phyloP scores from a whole-genome alignment of 1,139 yeast species.

The Debaryomyces robertsiae region DNA sequence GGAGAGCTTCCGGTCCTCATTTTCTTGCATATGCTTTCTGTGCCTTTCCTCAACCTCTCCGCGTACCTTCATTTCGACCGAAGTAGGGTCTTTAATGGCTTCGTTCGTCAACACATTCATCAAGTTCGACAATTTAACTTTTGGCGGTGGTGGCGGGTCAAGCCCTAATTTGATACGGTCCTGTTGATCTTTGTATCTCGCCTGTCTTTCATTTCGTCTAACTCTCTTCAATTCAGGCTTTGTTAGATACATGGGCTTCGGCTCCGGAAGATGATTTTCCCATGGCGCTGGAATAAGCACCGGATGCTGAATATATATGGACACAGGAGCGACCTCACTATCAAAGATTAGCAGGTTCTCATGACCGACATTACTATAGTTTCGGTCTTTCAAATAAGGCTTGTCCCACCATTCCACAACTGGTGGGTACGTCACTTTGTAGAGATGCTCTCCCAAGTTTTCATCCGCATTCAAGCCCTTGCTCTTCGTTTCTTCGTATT shows the following conservation, averaged over 20 bases:
- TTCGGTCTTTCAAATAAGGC: slow-evolving; percentile 40
- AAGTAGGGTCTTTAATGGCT: slow-evolving; percentile 89
- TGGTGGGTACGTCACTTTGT: slow-evolving; percentile 54
- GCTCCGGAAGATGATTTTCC: slow-evolving; percentile 47
- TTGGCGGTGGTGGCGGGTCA: slow-evolving; percentile 88
- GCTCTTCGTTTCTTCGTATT: slow-evolving; percentile 26
- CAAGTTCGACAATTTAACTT: slow-evolving; percentile 77
- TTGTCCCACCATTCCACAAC: slow-evolving; percentile 83
- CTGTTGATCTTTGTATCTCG: slow-evolving; percentile 67
- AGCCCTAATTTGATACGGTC: slow-evolving; percentile 79
- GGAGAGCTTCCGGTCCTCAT: slow-evolving; percentile 62
- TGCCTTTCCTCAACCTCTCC: slow-evolving; percentile 68
- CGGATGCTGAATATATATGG: slow-evolving; percentile 80
- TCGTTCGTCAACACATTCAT: slow-evolving; percentile 86
- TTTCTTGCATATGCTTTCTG: slow-evolving; percentile 59
- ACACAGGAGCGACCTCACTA: slow-evolving; percentile 52
- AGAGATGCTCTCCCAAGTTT: slow-evolving; percentile 53
- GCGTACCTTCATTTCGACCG: slow-evolving; percentile 72
- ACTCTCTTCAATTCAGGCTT: slow-evolving; percentile 75
- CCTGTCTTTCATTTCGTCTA: slow-evolving; percentile 70
- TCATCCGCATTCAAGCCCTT: slow-evolving; percentile 53
- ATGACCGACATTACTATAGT: slow-evolving; percentile 28
- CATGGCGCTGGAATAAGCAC: slow-evolving; percentile 62
- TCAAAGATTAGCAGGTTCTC: slow-evolving; percentile 26
- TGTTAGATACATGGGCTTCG: slow-evolving; percentile 62